Evolutionary conservation across 805 yeast genomes (phyloP), one percentile per base, ranked within the genome.

Genomic region (Isabelozyma rhagii): DNA sequence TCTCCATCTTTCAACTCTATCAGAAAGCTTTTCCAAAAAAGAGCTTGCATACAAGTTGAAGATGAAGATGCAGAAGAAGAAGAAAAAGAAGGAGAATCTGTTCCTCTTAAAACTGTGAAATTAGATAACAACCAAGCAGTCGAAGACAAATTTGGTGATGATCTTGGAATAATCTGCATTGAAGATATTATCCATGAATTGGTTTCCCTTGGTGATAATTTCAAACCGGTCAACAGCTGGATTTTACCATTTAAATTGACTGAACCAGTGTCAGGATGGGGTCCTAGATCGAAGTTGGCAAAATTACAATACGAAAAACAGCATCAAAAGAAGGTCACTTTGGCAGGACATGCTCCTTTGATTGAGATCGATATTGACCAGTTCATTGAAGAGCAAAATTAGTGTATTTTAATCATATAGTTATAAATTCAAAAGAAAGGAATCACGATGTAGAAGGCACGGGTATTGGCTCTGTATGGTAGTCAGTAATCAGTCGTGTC

Each of bases 111-210:
- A 44, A 71, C 73, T 45, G 67, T 78, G 39, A 78, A 82, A 51
- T 70, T 88, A 58, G 88, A 87, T 65, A 90, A 85, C 67, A 88
- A 88, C 72, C 84, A 82, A 58, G 68, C 83, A 40, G 84, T 88
- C 47, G 96, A 88, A 69, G 91, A 87, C 59, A 72, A 75, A 59
- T 75, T 88, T 53, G 87, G 85, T 8, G 69, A 67, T 45, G 68
- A 65, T 40, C 71, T 74, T 48, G 91, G 93, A 28, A 72, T 85
- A 52, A 82, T 88, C 54, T 88, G 96, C 80, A 79, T 86, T 15
- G 94, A 88, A 71, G 96, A 88, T 68, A 75, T 88, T 49, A 80
- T 88, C 48, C 89, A 84, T 61, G 93, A 87, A 68, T 75, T 88
- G 47, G 75, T 73, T 17, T 65, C 83, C 14, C 60, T 86, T 57